Conservation (phyloP, 75 land plant genomes). For the Pinus albicaulis region DNA sequence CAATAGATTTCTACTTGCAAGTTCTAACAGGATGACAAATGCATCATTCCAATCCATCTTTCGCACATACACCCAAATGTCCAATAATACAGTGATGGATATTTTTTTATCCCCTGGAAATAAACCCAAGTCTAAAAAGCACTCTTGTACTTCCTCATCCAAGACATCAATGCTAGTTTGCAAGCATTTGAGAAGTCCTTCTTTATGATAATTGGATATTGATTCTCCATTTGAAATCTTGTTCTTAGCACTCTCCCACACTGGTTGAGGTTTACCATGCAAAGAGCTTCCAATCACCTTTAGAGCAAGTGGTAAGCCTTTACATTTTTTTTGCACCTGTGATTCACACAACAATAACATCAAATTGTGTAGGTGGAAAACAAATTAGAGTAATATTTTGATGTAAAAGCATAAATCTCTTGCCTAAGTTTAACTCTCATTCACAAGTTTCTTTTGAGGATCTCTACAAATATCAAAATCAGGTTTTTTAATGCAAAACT, state of each 20-base stretch:
- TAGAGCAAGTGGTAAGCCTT: slow-evolving; percentile 62
- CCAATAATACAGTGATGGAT: slow-evolving; percentile 44
- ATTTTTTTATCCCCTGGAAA: slow-evolving; percentile 62
- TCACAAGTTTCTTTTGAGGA: too few relatives aligned
- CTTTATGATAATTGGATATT: slow-evolving; percentile 52
- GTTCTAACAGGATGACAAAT: slow-evolving; percentile 42
- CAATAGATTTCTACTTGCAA: slow-evolving; percentile 46
- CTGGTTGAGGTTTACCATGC: slow-evolving; percentile 23
- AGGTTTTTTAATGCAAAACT: too few relatives aligned
- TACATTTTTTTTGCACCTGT: slow-evolving; percentile 49
- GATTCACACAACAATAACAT: not conserved
- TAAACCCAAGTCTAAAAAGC: slow-evolving; percentile 53
- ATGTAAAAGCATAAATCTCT: too few relatives aligned
- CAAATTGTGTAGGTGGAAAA: too few relatives aligned
- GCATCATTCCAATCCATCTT: slow-evolving; percentile 54
- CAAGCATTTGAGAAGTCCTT: slow-evolving; percentile 41
- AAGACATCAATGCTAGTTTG: slow-evolving; percentile 34
- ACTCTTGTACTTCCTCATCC: slow-evolving; percentile 29
- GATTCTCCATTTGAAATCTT: slow-evolving; percentile 34
- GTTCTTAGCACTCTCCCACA: slow-evolving; percentile 45
- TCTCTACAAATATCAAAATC: too few relatives aligned
- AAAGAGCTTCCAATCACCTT: slow-evolving; percentile 67
- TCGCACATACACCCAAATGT: slow-evolving; percentile 50
- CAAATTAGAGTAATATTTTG: too few relatives aligned
- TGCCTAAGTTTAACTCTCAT: too few relatives aligned